Conservation (phyloP, 164 flowering plant genomes). For the Vitis rotundifolia region DNA sequence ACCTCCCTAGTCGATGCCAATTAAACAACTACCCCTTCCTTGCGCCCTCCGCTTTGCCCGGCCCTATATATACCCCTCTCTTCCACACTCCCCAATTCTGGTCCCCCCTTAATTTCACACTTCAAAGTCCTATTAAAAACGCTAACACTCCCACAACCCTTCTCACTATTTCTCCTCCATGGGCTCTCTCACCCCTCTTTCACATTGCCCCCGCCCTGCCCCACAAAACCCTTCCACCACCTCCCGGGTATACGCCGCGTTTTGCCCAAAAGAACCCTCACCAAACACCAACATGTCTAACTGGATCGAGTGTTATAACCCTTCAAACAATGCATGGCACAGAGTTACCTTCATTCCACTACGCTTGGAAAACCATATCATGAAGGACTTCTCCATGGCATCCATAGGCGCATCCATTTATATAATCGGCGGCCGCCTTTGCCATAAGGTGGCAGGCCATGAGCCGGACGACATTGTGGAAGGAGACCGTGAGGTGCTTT, state of each 20-base stretch:
- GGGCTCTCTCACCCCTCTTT: conserved; percentile 33
- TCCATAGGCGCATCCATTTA: conserved; percentile 36
- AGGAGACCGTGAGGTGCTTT: conserved; percentile 21
- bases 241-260: conserved; percentile 28
- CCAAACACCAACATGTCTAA: conserved; percentile 21
- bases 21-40: no score
- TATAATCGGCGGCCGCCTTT: conserved; percentile 52
- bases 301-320: conserved; percentile 48
- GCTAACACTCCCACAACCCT: neutral
- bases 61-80: no score
- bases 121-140: no score
- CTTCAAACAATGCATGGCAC: conserved; percentile 44
- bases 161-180: conserved; percentile 18
- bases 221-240: conserved; percentile 11
- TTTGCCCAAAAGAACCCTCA: conserved; percentile 21
- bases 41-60: no score
- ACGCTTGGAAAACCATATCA: conserved; percentile 32
- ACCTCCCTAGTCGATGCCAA: no score
- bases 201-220: conserved; percentile 11
- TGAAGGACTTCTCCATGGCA: conserved; percentile 58
- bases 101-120: no score
- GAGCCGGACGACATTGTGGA: conserved; percentile 16
- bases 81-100: no score
- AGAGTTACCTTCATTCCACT: conserved; percentile 36
- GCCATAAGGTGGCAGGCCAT: conserved; percentile 17